A percentile compares a stretch with the other conserved stretches of the same genome.
Evolutionary conservation across 257 asterid genomes (phyloP).

Genomic region (Nicotiana benthamiana): DNA sequence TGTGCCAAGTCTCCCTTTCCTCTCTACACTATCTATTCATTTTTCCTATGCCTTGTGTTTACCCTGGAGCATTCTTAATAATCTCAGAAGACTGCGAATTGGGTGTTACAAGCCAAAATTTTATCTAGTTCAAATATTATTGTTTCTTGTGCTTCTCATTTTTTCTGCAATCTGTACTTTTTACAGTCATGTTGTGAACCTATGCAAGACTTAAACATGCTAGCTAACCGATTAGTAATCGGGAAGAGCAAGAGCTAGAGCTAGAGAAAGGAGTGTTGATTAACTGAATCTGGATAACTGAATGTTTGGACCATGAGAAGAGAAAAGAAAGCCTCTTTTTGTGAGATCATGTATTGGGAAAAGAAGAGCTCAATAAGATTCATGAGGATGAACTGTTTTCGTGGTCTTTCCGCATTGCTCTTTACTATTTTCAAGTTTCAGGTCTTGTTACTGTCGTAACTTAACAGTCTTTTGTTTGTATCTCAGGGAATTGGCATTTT

Average conservation of each 20-base stretch:
- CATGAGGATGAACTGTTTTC: background rate
- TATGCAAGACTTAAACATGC: background rate
- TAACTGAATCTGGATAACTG: background rate
- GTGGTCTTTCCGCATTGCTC: background rate
- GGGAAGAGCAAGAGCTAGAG: background rate
- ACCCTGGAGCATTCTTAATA: background rate
- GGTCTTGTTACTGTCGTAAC: background rate
- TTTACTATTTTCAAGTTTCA: background rate
- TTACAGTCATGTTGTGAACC: background rate
- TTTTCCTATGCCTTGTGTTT: background rate
- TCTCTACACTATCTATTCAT: background rate
- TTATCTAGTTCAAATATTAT: background rate
- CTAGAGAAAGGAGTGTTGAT: background rate
- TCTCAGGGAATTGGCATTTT: slow-evolving; percentile 80
- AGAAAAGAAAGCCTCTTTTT: background rate
- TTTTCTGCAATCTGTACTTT: background rate
- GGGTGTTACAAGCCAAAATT: background rate
- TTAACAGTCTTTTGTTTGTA: background rate
- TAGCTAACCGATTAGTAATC: background rate
- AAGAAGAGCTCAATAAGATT: background rate
- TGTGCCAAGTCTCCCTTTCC: background rate
- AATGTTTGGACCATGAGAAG: background rate
- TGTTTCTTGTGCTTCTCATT: background rate
- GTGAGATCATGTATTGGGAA: background rate
- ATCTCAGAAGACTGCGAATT: background rate